Evolutionary conservation across 208 protist genomes (phyloP).

Genomic region (Wallacemonas rigidus): DNA sequence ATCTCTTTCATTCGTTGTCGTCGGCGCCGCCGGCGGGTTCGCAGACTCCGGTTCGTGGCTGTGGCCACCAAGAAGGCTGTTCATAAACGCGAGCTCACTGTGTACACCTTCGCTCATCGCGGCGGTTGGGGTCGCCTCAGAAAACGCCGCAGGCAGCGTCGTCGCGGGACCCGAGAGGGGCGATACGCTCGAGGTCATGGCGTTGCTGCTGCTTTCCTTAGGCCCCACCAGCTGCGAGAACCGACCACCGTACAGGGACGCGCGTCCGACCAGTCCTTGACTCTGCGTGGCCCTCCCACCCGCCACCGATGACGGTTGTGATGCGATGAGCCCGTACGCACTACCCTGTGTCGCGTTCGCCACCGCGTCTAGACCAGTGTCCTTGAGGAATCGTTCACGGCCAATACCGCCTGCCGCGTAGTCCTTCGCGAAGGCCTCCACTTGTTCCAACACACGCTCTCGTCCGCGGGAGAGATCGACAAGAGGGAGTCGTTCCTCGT

Average conservation of each 20-base stretch:
- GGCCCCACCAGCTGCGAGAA: conserved; percentile 26
- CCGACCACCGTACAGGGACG: conserved; percentile 14
- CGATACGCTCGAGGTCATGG: background rate
- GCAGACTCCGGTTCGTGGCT: background rate
- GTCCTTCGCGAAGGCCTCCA: conserved; percentile 68
- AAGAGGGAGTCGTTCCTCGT: conserved; percentile 67
- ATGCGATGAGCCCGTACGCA: conserved; percentile 29
- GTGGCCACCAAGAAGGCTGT: background rate
- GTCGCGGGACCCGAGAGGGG: background rate
- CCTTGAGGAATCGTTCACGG: conserved; percentile 62
- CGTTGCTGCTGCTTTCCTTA: background rate
- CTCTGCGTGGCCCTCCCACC: background rate
- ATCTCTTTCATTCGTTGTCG: background rate
- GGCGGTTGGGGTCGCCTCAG: conserved; percentile 6
- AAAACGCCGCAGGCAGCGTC: background rate
- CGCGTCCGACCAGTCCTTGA: background rate
- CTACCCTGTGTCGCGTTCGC: conserved; percentile 15
- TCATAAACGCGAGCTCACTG: conserved; percentile 7
- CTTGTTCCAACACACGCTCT: conserved; percentile 51
- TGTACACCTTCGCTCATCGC: background rate
- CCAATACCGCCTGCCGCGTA: conserved; percentile 79
- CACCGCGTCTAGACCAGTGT: conserved; percentile 54
- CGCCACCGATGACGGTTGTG: background rate
- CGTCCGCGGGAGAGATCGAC: conserved; percentile 59
- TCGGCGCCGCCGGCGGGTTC: background rate